These are phyloP conservation scores for Globisporangium lucens DNA, from an alignment of 352 stramenopile species.

Conservation along the genomic window DNA sequence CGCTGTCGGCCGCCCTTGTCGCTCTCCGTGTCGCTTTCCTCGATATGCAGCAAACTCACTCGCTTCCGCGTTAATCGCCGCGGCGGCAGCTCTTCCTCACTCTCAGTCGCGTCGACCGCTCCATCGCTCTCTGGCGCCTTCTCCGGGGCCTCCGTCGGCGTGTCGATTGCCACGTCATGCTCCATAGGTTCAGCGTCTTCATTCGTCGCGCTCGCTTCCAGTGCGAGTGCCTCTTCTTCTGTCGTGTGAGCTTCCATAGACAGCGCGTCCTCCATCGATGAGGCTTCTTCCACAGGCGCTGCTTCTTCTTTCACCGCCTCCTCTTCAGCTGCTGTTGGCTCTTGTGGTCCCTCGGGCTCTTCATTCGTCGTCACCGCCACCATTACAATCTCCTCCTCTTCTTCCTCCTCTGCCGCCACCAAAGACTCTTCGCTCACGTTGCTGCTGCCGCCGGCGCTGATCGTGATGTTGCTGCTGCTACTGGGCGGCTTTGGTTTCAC, in stretches of 20 bases:
- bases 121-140: not conserved
- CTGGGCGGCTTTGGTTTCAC: not conserved
- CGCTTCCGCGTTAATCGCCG: conserved; percentile 6
- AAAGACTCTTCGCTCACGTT: not conserved
- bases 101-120: not conserved
- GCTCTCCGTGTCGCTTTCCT: conserved; percentile 14
- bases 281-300: not conserved
- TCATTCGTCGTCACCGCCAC: not conserved
- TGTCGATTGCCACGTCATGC: not conserved
- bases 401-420: not conserved
- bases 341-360: not conserved
- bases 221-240: not conserved
- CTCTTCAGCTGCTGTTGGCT: not conserved
- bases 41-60: conserved; percentile 2
- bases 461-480: not conserved
- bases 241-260: not conserved
- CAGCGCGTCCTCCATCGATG: not conserved
- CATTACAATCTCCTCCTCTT: not conserved
- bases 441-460: not conserved
- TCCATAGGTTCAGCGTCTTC: not conserved
- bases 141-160: not conserved
- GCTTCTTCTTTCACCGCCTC: not conserved
- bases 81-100: not conserved
- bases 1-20: conserved; percentile 10
- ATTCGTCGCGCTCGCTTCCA: not conserved